Evolutionary conservation across 176 grass and related monocot genomes (phyloP), one percentile per base, ranked within the genome.

Genomic region (Cenchrus americanus): DNA sequence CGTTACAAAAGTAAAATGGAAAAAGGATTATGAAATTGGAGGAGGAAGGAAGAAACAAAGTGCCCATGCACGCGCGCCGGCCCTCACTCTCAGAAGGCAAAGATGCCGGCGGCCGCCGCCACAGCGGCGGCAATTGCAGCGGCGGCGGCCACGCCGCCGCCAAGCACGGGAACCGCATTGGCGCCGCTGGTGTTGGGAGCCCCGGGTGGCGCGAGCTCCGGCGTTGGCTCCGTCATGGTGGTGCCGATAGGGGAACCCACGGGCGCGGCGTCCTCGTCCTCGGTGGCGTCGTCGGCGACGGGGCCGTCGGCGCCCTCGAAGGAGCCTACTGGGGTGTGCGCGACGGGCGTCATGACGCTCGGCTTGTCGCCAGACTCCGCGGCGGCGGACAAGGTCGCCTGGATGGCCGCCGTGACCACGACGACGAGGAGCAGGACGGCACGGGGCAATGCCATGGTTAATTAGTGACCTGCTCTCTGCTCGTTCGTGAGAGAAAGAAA

Each of bases 181-280:
- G 18, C 27, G 32, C 47, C 19, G 30, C 44, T 44, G 43, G 34
- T 63, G 46, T 7, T 46, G 12, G 30, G 24, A 22, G 23, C 15
- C 4, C 49, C 71, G 5, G 48, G 60, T 0, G 82, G 82, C 48
- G 71, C 19, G 21, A 44, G 71, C 71, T 66, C 60, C 9, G 82
- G 60, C 61, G 55, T 23, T 3, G 82, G 47, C 48, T 84, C 71
- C 8, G 82, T 84, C 82, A 84, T 84, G 48, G 82, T 76, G 71
- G 82, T 84, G 61, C 82, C 71, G 14, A 84, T 65, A 30, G 82
- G 82, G 0, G 82, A 50, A 8, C 82, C 82, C 19, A 84, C 60
- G 21, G 82, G 82, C 71, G 82, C 82, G 5, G 82, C 82, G 8
- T 76, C 32, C 1, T 43, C 32, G 60, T 84, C 82, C 8, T 84